Evolutionary conservation across 257 asterid genomes (phyloP), one percentile per base, ranked within the genome.

Genomic region (Jacaranda mimosifolia): DNA sequence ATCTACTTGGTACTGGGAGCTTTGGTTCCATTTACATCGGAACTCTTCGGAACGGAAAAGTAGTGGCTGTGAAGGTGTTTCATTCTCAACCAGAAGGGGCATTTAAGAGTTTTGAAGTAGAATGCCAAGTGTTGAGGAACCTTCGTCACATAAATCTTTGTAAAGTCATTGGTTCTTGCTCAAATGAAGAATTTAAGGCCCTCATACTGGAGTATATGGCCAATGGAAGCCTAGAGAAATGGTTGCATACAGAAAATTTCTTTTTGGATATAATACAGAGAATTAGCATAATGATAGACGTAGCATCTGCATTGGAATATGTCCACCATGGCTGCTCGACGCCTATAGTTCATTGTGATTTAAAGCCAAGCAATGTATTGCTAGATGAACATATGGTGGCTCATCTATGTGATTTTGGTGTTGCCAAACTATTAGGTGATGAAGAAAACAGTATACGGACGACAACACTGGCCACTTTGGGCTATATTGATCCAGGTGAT

Each of bases 181-280:
- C 76, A 13, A 77, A 77, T 4, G 17, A 35, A 11, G 63, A 68
- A 7, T 77, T 77, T 17, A 57, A 45, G 36, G 81, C 81, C 9
- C 39, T 77, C 11, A 49, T 77, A n/a, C 76, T 77, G 12, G 81
- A 77, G 2, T 68, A 68, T 59, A 77, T 77, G 81, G 55, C 81
- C 0, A 57, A 46, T 48, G 76, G 81, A 45, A 68, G 63, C 63
- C 81, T 77, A 10, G 76, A 77, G 0, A 15, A 10, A 3, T 68
- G 43, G 76, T 15, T 77, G 10, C 59, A 77, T 17, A 45, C 64
- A 1, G 4, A 55, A 2, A 12, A 58, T 18, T 26, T 0, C 0
- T 11, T 21, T 9, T 21, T 77, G 52, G 81, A 77, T 58, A 26
- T 77, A 1, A 18, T 26, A 6, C 81, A 77, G 10, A 45, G 81